Base-by-base conservation (phyloP, 441 rosid species). In the Pelargonium cotyledonis region DNA sequence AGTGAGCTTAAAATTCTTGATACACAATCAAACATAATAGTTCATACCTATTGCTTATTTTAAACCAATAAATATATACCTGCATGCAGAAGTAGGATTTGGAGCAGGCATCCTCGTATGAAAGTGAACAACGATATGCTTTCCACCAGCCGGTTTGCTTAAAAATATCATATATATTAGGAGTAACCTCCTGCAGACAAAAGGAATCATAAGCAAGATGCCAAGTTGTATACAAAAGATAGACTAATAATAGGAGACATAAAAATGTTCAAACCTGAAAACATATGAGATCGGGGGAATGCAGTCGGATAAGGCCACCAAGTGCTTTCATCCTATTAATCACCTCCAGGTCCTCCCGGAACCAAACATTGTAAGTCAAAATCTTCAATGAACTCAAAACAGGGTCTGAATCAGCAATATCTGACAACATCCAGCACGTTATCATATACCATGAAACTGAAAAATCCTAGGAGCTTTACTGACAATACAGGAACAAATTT, bases 311-410 rank as follows among this genome's bases (percentile, higher is more conserved):
- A 63, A 91, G 81, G 47, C 88, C 86, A 15, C 98, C 95, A 3
- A 91, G 79, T 6, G 97, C 88, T 81, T 84, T 82, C 96, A 91
- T 91, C 80, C 98, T 84, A 62, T 63, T 72, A 69, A 77, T 82
- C 80, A 94, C 18, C 82, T 91, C 98, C 76, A 94, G 70, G 76
- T 91, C 98, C 75, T 91, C 97, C 44, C 96, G 85, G 67, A 94
- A 91, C 98, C 98, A 94, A 70, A 94, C 92, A 86, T 94, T 94
- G 80, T 94, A 94, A 83, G 80, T 94, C 86, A 94, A 77, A 43
- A 94, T 75, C 85, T 90, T 88, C 70, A 90, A 66, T 16, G 89
- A 67, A 75, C 72, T 51, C 12, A 66, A 41, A 75, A 55, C 68
- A 41, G 79, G 29, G 62, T 74, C 70, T 75, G 88, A 81, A 67